These are phyloP conservation scores for Hysterium pulicare DNA, from an alignment of 2,329 filamentous ascomycete species.

Conservation along the genomic window DNA sequence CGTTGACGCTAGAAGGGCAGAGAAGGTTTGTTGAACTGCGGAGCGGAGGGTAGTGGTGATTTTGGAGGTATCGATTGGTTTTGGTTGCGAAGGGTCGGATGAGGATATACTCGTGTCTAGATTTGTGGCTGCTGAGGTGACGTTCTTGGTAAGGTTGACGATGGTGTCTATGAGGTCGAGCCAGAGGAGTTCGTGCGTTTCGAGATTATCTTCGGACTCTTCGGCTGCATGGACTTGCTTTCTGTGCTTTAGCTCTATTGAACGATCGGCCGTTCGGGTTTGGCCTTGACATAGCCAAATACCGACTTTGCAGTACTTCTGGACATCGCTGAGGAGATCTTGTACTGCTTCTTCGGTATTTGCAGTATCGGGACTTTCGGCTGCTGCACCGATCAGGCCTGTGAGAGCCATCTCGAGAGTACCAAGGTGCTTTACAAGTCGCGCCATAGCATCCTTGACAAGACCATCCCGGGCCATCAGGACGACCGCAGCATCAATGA, in stretches of 20 bases:
- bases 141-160: constrained; percentile 52
- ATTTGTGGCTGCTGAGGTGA: constrained; percentile 47
- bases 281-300: constrained; percentile 94
- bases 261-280: constrained; percentile 56
- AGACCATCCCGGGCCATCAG: constrained; percentile 87
- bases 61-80: constrained; percentile 54
- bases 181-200: constrained; percentile 62
- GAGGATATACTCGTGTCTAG: constrained; percentile 28
- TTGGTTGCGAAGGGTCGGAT: constrained; percentile 14
- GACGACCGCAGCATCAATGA: constrained; percentile 88
- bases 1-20: constrained; percentile 71
- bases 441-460: constrained; percentile 75
- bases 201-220: constrained; percentile 54
- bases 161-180: constrained; percentile 62
- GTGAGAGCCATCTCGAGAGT: constrained; percentile 76
- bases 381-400: constrained; percentile 64
- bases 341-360: constrained; percentile 65
- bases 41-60: constrained; percentile 67
- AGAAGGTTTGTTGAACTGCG: constrained; percentile 87
- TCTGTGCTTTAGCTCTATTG: constrained; percentile 36
- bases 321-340: constrained; percentile 71
- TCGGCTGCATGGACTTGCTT: constrained; percentile 29
- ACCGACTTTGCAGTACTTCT: constrained; percentile 88
- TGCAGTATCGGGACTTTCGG: constrained; percentile 54
- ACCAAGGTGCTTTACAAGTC: constrained; percentile 75